A percentile compares a stretch with the other conserved stretches of the same genome.
These are phyloP conservation scores for Sporisorium graminicola DNA, from an alignment of 1,284 basidiomycete species.

Conservation along the genomic window DNA sequence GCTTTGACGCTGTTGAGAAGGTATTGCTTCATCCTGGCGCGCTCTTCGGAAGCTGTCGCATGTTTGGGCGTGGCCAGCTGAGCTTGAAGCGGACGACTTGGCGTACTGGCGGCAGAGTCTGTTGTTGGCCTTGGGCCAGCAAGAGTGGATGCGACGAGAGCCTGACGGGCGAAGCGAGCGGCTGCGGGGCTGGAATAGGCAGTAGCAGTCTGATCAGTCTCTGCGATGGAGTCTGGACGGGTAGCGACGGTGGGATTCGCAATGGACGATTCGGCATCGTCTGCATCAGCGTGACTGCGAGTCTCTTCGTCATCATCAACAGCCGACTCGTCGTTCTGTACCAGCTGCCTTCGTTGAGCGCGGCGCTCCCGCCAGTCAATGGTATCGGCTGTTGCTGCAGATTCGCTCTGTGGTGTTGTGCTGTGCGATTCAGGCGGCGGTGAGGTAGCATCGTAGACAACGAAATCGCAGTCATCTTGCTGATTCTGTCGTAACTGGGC, in stretches of 20 bases:
- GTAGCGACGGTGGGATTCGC: slow-evolving; percentile 19
- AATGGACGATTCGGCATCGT: background rate
- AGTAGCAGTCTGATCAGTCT: slow-evolving; percentile 39
- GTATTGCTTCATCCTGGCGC: slow-evolving; percentile 49
- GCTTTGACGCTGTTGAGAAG: slow-evolving; percentile 56
- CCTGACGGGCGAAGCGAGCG: slow-evolving; percentile 43
- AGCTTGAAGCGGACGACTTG: slow-evolving; percentile 28
- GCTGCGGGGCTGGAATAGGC: slow-evolving; percentile 52
- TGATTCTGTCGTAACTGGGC: slow-evolving; percentile 1
- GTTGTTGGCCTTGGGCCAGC: background rate
- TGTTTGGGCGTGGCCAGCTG: slow-evolving; percentile 37
- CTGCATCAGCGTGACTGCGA: slow-evolving; percentile 8
- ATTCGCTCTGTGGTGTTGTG: slow-evolving; percentile 6
- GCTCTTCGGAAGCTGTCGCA: slow-evolving; percentile 25
- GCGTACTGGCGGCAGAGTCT: slow-evolving; percentile 27
- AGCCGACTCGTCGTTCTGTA: slow-evolving; percentile 39
- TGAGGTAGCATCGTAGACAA: slow-evolving; percentile 30
- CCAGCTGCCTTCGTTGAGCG: slow-evolving; percentile 33
- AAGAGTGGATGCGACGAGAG: slow-evolving; percentile 4
- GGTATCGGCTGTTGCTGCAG: background rate
- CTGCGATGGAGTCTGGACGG: slow-evolving; percentile 13
- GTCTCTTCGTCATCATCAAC: slow-evolving; percentile 38
- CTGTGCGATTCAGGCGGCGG: slow-evolving; percentile 11
- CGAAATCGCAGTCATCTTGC: slow-evolving; percentile 31
- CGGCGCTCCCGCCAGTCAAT: slow-evolving; percentile 38